Base-by-base conservation (phyloP, 345 rosid genomes). In the Pistacia vera region DNA sequence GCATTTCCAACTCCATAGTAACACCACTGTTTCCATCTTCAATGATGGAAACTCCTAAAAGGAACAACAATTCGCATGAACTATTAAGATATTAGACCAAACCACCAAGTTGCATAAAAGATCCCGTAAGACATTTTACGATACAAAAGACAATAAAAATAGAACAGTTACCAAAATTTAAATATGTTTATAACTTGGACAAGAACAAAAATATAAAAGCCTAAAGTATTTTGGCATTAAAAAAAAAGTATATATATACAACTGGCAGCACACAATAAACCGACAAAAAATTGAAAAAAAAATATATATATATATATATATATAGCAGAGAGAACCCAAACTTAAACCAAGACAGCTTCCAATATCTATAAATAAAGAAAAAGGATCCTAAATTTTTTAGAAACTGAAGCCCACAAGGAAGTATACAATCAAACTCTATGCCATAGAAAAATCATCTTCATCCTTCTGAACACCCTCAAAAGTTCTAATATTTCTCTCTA, bases 1-100 rank as follows among this genome's bases (percentile, higher is more conserved):
- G 86, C 95, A 96, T 89, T 78, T 96, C 99, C 85, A 96, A 81
- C 83, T 96, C 99, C 95, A 93, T 88, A n/a, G 92, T 96, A 72
- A 93, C 73, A 35, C 91, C 86, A 52, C 80, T 75, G 38, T 56
- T 75, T 64, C 84, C 90, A 66, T 87, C 94, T 25, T 96, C 97
- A 67, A 96, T 63, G 73, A 96, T 81, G 38, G 88, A 83, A 80
- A 96, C 92, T 75, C 99, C 99, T 96, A 75, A 10, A 75, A 7
- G 72, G 51, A 74, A 70, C n/a, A 68, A 68, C 7, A 30, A 22
- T 3, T 10, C 10, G 8, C 44, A 67, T 20, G 71, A 67, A 67
- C 11, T 49, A 51, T 68, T 35, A 52, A 63, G 51, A 13, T 36
- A 64, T 63, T 49, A 18, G 33, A 33, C 64, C 63, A 35, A 49